Conservation (phyloP, 495 filamentous ascomycete genomes). For the Penicillium macrosclerotiorum region DNA sequence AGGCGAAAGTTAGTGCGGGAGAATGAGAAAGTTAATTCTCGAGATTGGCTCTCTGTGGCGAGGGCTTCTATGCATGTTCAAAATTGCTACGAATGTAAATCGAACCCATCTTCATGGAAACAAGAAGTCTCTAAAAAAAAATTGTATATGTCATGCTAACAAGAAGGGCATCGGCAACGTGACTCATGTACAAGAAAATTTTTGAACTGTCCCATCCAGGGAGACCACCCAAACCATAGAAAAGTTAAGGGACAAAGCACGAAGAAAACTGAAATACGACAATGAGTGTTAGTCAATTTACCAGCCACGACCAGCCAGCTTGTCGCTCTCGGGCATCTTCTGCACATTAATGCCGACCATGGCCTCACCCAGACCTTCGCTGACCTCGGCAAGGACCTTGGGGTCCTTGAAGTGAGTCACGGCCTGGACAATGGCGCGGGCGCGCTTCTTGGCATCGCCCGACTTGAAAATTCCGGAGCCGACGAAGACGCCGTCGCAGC, state of each 20-base stretch:
- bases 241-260: constrained; percentile 1
- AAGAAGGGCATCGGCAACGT: too few species aligned
- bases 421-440: constrained; percentile 91
- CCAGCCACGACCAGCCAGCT: constrained; percentile 86
- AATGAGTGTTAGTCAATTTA: constrained; percentile 37
- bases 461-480: constrained; percentile 97
- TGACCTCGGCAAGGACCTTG: constrained; percentile 84
- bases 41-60: too few species aligned
- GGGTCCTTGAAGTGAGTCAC: constrained; percentile 85
- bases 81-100: too few species aligned
- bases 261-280: constrained; percentile 6
- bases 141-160: too few species aligned
- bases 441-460: constrained; percentile 81
- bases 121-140: too few species aligned
- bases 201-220: constrained; percentile 1
- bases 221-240: constrained; percentile 15
- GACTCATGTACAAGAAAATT: constrained; percentile 21
- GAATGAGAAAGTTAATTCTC: too few species aligned
- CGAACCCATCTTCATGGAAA: too few species aligned
- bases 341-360: constrained; percentile 92
- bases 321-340: constrained; percentile 70
- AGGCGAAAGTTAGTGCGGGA: constrained; percentile 4
- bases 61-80: too few species aligned
- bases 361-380: constrained; percentile 82
- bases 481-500: constrained; percentile 97